Conservation (phyloP, 768 basidiomycete genomes). For the Pulveroboletus sp. region DNA sequence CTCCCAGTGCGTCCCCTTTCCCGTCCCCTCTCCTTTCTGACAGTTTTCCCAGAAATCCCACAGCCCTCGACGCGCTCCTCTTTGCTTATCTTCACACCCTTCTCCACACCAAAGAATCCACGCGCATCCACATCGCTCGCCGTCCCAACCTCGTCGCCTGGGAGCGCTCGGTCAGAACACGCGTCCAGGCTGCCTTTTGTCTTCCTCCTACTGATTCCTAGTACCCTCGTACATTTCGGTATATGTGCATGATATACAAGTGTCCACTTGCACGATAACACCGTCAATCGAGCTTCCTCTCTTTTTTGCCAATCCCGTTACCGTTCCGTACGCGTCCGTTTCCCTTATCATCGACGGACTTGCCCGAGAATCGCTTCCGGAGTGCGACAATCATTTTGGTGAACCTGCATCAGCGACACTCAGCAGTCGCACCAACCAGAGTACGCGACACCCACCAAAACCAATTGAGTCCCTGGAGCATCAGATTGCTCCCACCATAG, state of each 20-base stretch:
- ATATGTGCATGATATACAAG: slow-evolving; percentile 9
- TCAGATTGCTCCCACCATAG: slow-evolving; percentile 56
- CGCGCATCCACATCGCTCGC: slow-evolving; percentile 63
- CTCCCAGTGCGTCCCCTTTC: slow-evolving; percentile 50
- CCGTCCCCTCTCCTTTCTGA: slow-evolving; percentile 3
- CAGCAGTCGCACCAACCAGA: background rate
- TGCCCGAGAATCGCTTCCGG: slow-evolving; percentile 52
- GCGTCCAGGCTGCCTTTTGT: slow-evolving; percentile 52
- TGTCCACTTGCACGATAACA: background rate
- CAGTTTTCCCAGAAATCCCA: slow-evolving; percentile 55
- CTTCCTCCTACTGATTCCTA: slow-evolving; percentile 5
- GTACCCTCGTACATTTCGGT: slow-evolving; percentile 13
- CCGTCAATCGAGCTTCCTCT: slow-evolving; percentile 9
- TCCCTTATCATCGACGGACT: slow-evolving; percentile 12
- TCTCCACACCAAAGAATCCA: slow-evolving; percentile 39
- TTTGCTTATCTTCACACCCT: slow-evolving; percentile 80
- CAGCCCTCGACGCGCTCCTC: slow-evolving; percentile 73
- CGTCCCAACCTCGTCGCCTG: slow-evolving; percentile 77
- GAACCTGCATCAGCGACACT: slow-evolving; percentile 42
- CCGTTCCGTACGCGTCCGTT: slow-evolving; percentile 15
- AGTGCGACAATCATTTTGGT: slow-evolving; percentile 67
- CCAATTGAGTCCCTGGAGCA: slow-evolving; percentile 72
- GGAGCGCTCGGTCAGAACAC: slow-evolving; percentile 64
- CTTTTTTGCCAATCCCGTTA: slow-evolving; percentile 14
- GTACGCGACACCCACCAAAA: slow-evolving; percentile 55